Conservation (phyloP, 495 filamentous ascomycete genomes). For the Saxophila tyrrhenica region DNA sequence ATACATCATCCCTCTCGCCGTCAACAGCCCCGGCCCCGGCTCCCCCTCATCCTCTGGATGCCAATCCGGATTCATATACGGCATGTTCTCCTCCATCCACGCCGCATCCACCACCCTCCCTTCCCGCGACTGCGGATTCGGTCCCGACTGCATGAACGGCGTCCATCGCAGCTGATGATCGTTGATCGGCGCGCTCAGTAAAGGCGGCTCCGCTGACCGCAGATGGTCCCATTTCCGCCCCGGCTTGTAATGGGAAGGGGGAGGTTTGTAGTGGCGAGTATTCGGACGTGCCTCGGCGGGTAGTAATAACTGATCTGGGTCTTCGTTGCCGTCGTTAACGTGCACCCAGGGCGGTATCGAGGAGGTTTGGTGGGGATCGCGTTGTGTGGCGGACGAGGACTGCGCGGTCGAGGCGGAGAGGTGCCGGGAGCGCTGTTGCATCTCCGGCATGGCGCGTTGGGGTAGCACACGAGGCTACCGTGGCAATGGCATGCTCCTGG, state of each 20-base stretch:
- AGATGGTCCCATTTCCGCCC: conserved; percentile 20
- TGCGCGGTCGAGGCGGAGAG: conserved; percentile 1
- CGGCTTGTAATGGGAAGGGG: background rate
- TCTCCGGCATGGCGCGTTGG: conserved; percentile 13
- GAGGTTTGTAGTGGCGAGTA: conserved; percentile 10
- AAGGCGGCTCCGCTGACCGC: conserved; percentile 5
- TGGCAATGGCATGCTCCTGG: background rate
- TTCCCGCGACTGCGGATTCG: conserved; percentile 1
- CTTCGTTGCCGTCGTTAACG: conserved; percentile 7
- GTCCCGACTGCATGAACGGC: conserved; percentile 14
- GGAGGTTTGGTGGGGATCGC: conserved; percentile 8
- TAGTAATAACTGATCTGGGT: background rate
- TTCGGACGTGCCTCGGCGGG: conserved; percentile 3
- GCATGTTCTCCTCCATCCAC: conserved; percentile 21
- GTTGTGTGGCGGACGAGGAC: background rate
- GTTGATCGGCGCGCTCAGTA: conserved; percentile 9
- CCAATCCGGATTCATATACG: conserved; percentile 6
- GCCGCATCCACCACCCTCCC: conserved; percentile 12
- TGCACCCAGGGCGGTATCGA: conserved; percentile 20
- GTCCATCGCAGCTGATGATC: conserved; percentile 15
- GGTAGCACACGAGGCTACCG: background rate
- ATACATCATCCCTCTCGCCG: conserved; percentile 9
- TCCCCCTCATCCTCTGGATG: conserved; percentile 2
- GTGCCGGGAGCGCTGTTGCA: conserved; percentile 13
- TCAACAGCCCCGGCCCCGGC: background rate